phyloP scores from a whole-genome alignment of 2,329 filamentous ascomycete genomes.

The Apiospora arundinis region DNA sequence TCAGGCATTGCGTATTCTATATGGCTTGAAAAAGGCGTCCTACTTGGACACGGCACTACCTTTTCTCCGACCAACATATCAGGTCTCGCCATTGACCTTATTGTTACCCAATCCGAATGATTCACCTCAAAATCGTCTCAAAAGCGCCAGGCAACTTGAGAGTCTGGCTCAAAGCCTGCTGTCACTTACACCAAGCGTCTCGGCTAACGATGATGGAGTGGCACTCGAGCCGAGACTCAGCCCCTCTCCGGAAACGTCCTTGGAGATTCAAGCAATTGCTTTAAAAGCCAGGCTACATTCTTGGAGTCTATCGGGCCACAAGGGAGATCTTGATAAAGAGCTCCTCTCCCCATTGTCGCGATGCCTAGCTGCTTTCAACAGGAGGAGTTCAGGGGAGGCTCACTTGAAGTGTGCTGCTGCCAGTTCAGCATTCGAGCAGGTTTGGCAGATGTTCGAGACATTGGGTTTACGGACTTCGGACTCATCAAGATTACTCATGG shows the following conservation, averaged over 20 bases:
- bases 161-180: conserved; percentile 69
- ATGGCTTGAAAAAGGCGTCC: conserved; percentile 63
- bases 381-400: conserved; percentile 51
- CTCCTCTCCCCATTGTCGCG: conserved; percentile 69
- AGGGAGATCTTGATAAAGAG: conserved; percentile 67
- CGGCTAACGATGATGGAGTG: conserved; percentile 64
- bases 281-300: conserved; percentile 67
- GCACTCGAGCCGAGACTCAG: conserved; percentile 61
- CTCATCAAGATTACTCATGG: conserved; percentile 51
- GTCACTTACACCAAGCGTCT: conserved; percentile 71
- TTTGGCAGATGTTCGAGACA: conserved; percentile 47
- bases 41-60: conserved; percentile 64
- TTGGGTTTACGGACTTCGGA: conserved; percentile 43
- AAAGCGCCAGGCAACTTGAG: conserved; percentile 70
- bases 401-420: conserved; percentile 48
- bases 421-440: conserved; percentile 41
- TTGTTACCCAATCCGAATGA: conserved; percentile 55
- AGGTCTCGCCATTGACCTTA: conserved; percentile 64
- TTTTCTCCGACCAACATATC: conserved; percentile 57
- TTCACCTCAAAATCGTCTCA: conserved; percentile 55
- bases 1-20: conserved; percentile 68
- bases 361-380: conserved; percentile 66
- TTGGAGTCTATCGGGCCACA: conserved; percentile 69
- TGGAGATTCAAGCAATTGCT: conserved; percentile 69
- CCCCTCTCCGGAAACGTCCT: conserved; percentile 61